Percentiles rank a stretch among this genome's conserved stretches.
Evolutionary conservation across 306 rosid species (phyloP).

Genomic region (apple (Malus domestica)): DNA sequence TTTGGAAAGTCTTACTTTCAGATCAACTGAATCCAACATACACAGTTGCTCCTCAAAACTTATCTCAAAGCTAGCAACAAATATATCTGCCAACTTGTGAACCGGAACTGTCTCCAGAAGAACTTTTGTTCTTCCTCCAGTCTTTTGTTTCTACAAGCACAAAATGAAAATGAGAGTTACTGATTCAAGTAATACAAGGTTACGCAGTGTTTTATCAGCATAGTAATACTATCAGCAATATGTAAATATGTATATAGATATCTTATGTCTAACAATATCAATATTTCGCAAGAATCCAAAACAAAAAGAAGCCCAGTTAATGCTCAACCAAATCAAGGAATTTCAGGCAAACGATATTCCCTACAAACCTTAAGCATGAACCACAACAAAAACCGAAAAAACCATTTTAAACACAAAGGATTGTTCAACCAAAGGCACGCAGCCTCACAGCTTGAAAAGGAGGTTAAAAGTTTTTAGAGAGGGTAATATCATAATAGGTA

Average conservation of each 20-base stretch:
- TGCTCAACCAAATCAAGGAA: background rate
- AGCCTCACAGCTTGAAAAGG: background rate
- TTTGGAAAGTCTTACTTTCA: constrained; percentile 89
- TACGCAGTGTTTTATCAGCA: background rate
- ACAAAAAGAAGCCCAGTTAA: background rate
- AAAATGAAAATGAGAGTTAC: constrained; percentile 19
- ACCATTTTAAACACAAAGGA: background rate
- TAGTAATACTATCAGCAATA: background rate
- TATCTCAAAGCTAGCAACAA: constrained; percentile 98
- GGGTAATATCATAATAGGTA: background rate
- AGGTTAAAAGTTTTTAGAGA: background rate
- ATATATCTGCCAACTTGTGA: constrained; percentile 94
- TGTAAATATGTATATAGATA: background rate
- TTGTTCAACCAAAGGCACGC: background rate
- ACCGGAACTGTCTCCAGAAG: constrained; percentile 96
- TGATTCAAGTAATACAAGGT: background rate
- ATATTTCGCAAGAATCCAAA: background rate
- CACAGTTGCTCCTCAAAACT: constrained; percentile 94
- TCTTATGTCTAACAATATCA: background rate
- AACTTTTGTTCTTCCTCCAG: constrained; percentile 92
- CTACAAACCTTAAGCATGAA: background rate
- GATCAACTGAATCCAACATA: constrained; percentile 92
- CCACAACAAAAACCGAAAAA: background rate
- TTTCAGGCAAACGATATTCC: background rate
- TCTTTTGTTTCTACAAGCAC: constrained; percentile 75